These are phyloP conservation scores for Candida gigantensis DNA, from an alignment of 1,139 yeast genomes.

Conservation along the genomic window DNA sequence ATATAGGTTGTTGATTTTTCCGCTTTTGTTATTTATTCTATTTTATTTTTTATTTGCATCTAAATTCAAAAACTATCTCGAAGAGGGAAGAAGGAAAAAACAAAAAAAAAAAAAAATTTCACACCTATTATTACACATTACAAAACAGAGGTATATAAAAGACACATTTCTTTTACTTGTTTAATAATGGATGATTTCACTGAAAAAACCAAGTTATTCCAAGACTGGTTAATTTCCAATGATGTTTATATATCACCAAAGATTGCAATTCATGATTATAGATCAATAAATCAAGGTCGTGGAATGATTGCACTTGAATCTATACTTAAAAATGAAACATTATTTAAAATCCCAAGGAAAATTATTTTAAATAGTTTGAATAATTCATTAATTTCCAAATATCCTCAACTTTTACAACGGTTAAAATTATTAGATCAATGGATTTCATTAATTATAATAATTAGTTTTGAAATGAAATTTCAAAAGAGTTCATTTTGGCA, in stretches of 20 bases:
- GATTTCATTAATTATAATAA: slow-evolving; percentile 71
- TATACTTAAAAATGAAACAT: slow-evolving; percentile 63
- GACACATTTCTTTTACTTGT: too few species aligned
- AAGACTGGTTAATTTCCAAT: slow-evolving; percentile 51
- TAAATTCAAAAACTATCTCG: too few species aligned
- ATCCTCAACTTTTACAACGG: slow-evolving; percentile 31
- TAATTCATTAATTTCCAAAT: slow-evolving; percentile 43
- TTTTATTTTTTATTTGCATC: too few species aligned
- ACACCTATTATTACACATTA: neutral
- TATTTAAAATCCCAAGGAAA: slow-evolving; percentile 69
- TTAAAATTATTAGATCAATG: slow-evolving; percentile 60
- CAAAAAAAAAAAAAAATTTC: too few species aligned
- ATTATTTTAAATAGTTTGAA: slow-evolving; percentile 60
- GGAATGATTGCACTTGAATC: slow-evolving; percentile 70
- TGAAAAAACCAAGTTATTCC: slow-evolving; percentile 40
- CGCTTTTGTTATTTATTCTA: too few species aligned
- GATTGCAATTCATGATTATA: slow-evolving; percentile 58
- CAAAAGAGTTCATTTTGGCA: slow-evolving; percentile 59
- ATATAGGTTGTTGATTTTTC: too few species aligned
- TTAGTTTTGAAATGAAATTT: slow-evolving; percentile 57
- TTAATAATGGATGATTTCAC: slow-evolving; percentile 8
- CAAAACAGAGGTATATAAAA: neutral
- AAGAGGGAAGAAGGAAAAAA: neutral
- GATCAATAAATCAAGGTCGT: slow-evolving; percentile 67
- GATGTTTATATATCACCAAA: slow-evolving; percentile 56